These are phyloP conservation scores for Prunus persica DNA, from an alignment of 306 rosid species.

Conservation along the genomic window Prunus_persica_NCBIv2 NC_034009.1:33881001-33881500, in stretches of 20 bases:
- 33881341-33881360: constrained; percentile 29
- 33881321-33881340: constrained; percentile 80
- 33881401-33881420: constrained; percentile 17
- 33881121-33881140: constrained; percentile 35
- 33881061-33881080: background rate
- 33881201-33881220: constrained; percentile 68
- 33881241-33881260: constrained; percentile 38
- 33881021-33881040: no score
- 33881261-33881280: constrained; percentile 55
- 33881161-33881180: constrained; percentile 73
- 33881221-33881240: constrained; percentile 32
- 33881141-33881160: constrained; percentile 89
- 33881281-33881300: constrained; percentile 55
- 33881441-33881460: constrained; percentile 59
- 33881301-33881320: constrained; percentile 81
- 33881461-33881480: constrained; percentile 18
- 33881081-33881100: background rate
- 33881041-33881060: background rate
- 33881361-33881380: constrained; percentile 22
- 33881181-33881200: constrained; percentile 88
- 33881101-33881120: background rate
- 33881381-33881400: constrained; percentile 17
- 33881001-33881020: no score
- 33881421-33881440: constrained; percentile 27
- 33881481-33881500: background rate